Conservation (phyloP, 331 rosid species). For the Malus hybrid region DNA sequence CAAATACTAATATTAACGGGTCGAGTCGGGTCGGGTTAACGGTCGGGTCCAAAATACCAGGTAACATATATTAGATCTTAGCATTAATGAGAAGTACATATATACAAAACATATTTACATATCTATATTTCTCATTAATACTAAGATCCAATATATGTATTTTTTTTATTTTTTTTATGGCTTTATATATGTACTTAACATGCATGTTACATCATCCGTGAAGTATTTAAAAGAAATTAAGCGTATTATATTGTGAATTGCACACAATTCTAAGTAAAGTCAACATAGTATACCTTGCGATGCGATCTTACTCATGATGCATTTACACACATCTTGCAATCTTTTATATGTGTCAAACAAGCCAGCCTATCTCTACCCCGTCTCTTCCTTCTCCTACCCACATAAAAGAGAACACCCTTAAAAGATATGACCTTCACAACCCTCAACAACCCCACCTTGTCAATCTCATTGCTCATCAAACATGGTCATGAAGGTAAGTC, state of each 20-base stretch:
- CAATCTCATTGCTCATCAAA: not conserved
- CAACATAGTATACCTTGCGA: conserved; percentile 4
- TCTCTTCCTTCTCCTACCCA: not conserved
- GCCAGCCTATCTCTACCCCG: not conserved
- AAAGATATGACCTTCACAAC: conserved; percentile 23
- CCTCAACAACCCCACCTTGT: conserved; percentile 1
- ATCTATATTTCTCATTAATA: not conserved
- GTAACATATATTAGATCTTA: no score
- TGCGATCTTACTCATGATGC: conserved; percentile 18
- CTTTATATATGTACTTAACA: not conserved
- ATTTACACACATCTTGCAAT: not conserved
- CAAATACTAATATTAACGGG: no score
- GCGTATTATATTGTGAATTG: not conserved
- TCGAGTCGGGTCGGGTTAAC: no score
- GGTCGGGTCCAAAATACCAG: no score
- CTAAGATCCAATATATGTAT: not conserved
- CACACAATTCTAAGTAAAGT: conserved; percentile 20
- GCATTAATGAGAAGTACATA: no score
- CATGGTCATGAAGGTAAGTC: conserved; percentile 20
- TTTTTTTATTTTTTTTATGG: no score
- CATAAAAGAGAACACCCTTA: conserved; percentile 6
- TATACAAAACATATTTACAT: no score
- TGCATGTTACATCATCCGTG: not conserved
- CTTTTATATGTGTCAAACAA: not conserved
- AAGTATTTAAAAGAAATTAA: not conserved